These are phyloP conservation scores for Irpex sp. DNA, from an alignment of 1,284 basidiomycete genomes.

Conservation along the genomic window DNA sequence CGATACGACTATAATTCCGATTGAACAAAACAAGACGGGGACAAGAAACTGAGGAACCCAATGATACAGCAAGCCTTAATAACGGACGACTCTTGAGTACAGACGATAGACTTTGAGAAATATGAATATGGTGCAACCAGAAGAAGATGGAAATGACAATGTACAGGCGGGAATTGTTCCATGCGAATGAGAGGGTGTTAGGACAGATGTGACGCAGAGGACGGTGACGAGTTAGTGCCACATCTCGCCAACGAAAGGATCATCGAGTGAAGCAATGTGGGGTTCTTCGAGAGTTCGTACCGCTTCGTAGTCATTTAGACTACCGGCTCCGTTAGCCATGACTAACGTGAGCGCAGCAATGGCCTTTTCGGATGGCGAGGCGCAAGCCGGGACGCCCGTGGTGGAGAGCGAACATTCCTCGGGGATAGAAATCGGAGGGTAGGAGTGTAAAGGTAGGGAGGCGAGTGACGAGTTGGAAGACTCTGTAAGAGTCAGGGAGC, in stretches of 20 bases:
- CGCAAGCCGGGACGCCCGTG: slow-evolving; percentile 14
- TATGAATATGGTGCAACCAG: not conserved
- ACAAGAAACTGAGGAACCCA: not conserved
- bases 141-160: not conserved
- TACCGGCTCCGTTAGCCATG: slow-evolving; percentile 67
- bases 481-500: slow-evolving; percentile 28
- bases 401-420: slow-evolving; percentile 6
- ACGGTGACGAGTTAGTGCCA: slow-evolving; percentile 39
- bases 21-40: not conserved
- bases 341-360: slow-evolving; percentile 59
- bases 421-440: slow-evolving; percentile 19
- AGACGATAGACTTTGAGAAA: not conserved
- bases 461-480: slow-evolving; percentile 36
- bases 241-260: slow-evolving; percentile 54
- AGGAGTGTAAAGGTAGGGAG: slow-evolving; percentile 20
- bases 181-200: not conserved
- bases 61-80: not conserved
- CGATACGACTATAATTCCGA: not conserved
- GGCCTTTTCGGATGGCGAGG: slow-evolving; percentile 53
- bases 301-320: slow-evolving; percentile 59
- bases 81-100: not conserved
- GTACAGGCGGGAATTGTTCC: not conserved
- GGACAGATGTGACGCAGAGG: not conserved
- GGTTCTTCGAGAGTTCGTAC: slow-evolving; percentile 41
- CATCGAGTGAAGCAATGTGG: slow-evolving; percentile 33